Evolutionary conservation across 331 rosid species (phyloP), one percentile per base, ranked within the genome.

Genomic region (Malus hybrid): DNA sequence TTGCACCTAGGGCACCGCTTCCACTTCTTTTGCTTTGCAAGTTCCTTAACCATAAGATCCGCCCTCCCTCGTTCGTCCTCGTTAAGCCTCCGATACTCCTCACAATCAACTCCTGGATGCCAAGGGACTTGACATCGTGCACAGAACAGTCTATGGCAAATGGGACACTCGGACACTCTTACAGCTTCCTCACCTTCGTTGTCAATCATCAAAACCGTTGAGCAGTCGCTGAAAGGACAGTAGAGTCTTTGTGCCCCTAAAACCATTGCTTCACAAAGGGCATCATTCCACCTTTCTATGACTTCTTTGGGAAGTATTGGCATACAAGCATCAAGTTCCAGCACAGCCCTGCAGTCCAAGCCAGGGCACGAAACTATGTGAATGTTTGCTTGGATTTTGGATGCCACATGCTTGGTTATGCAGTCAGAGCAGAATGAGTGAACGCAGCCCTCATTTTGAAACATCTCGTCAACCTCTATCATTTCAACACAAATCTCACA

Each of bases 381-480:
- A 24, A 75, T 63, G 62, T 36, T 63, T 0, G 82, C 87, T 4
- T 77, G 72, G 70, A 91, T 65, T 58, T 86, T 89, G 0, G 77
- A 29, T 1, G 91, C 79, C 3, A 86, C 81, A 16, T 89, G 88
- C 70, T 88, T 91, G 24, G 62, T 34, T 6, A 86, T 72, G 56
- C 97, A 91, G 2, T 89, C 90, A 7, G 78, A 63, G 82, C 97
- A 91, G 62, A 84, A 91, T 0, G 93, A 86, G 76, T 87, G 93
- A 3, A 13, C 30, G 11, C 97, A 89, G 7, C 18, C 10, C 13
- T 77, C 48, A 12, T 52, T 85, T 53, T 3, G 56, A 67, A 88
- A 82, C 87, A 86, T 88, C 33, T 88, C 66, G 0, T 70, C 74
- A 8, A 0, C 5, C 39, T 8, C 44, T 63, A 76, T 89, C 7